phyloP scores from a whole-genome alignment of 2,329 filamentous ascomycete species.

The Calcarisporium arbuscula region DNA sequence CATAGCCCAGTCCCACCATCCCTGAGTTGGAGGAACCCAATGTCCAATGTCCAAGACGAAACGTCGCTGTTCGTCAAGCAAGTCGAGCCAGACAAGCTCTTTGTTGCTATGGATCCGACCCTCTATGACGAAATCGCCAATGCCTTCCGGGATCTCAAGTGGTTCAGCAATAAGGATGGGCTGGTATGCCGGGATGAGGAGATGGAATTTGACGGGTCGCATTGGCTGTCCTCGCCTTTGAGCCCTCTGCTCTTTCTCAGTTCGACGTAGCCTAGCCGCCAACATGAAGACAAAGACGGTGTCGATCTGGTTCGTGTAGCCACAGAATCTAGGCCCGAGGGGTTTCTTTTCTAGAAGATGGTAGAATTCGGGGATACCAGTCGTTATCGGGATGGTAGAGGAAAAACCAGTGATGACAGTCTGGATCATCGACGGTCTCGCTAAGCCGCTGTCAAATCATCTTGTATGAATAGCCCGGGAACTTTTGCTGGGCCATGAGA shows the following conservation, averaged over 20 bases:
- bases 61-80: conserved; percentile 26
- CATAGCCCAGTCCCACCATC: conserved; percentile 20
- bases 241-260: conserved; percentile 17
- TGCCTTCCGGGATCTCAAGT: conserved; percentile 27
- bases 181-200: conserved; percentile 33
- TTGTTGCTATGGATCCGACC: conserved; percentile 31
- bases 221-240: conserved; percentile 15
- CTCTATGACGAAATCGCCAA: conserved; percentile 31
- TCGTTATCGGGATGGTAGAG: conserved; percentile 35
- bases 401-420: conserved; percentile 31
- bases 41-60: conserved; percentile 26
- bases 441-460: conserved; percentile 29
- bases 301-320: conserved; percentile 34
- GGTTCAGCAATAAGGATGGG: conserved; percentile 29
- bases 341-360: conserved; percentile 27
- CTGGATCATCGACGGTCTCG: conserved; percentile 22
- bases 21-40: conserved; percentile 21
- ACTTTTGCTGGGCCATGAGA: conserved; percentile 28
- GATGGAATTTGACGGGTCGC: conserved; percentile 24
- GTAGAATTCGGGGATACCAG: conserved; percentile 34
- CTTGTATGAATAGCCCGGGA: conserved; percentile 28
- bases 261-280: conserved; percentile 21
- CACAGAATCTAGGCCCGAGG: conserved; percentile 28
- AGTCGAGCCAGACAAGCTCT: conserved; percentile 30
- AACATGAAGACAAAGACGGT: conserved; percentile 34